A percentile compares a stretch with the other conserved stretches of the same genome.
These are phyloP conservation scores for Rhizophlyctis rosea DNA, from an alignment of 192 early-diverging fungal species.

Conservation along the genomic window DNA sequence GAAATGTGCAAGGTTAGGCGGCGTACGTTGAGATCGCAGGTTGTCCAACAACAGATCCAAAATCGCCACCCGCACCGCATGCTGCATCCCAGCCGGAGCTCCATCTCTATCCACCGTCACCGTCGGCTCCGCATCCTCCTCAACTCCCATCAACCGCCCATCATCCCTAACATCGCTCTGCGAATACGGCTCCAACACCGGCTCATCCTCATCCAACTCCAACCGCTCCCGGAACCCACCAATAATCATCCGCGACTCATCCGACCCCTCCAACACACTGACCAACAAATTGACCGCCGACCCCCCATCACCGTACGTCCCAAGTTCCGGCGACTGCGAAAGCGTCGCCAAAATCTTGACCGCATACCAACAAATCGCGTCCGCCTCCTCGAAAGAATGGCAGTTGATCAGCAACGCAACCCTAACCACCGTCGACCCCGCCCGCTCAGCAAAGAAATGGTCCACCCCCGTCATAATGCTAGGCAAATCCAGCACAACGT, in stretches of 20 bases:
- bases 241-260: constrained; percentile 66
- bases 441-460: constrained; percentile 70
- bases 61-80: constrained; percentile 75
- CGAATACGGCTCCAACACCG: constrained; percentile 23
- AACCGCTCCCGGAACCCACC: constrained; percentile 76
- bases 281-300: constrained; percentile 69
- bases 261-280: constrained; percentile 59
- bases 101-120: too few species aligned
- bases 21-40: constrained; percentile 45
- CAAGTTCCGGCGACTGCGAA: constrained; percentile 63
- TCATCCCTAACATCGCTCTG: constrained; percentile 19
- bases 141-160: not conserved
- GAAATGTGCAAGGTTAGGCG: constrained; percentile 83
- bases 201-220: constrained; percentile 58
- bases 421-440: constrained; percentile 62
- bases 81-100: constrained; percentile 34
- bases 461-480: constrained; percentile 71
- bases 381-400: constrained; percentile 29
- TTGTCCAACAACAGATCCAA: constrained; percentile 83
- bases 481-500: constrained; percentile 35
- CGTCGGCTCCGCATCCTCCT: too few species aligned
- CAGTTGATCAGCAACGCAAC: constrained; percentile 71
- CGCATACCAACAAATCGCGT: constrained; percentile 70
- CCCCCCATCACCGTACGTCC: constrained; percentile 31
- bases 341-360: constrained; percentile 70